Percentiles rank a stretch among this genome's conserved stretches.
phyloP scores from a whole-genome alignment of 2,329 filamentous ascomycete genomes.

The Aspergillus japonicus region DNA sequence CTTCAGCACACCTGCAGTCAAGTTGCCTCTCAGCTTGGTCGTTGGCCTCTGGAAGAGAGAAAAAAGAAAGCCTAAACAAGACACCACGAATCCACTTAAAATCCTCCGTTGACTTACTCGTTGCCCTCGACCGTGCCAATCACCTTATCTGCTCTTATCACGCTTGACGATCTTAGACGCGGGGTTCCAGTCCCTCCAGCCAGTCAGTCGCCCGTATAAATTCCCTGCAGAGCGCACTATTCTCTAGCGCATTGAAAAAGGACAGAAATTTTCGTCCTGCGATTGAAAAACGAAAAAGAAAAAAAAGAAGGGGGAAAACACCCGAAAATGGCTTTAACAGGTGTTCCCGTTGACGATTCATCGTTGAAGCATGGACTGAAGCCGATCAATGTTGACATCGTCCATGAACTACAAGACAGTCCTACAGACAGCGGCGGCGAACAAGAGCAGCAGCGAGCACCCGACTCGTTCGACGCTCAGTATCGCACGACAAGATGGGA shows the following conservation, averaged over 20 bases:
- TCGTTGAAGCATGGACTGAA: not conserved
- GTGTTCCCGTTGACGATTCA: not conserved
- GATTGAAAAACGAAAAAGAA: too few relatives aligned
- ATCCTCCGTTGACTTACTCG: not conserved
- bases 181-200: not conserved
- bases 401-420: not conserved
- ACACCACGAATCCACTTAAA: not conserved
- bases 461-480: constrained; percentile 55
- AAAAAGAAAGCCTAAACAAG: not conserved
- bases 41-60: not conserved
- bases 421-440: not conserved
- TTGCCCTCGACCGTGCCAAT: not conserved
- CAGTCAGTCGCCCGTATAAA: not conserved
- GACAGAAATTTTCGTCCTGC: not conserved
- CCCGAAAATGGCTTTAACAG: not conserved
- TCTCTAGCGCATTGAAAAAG: not conserved
- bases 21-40: not conserved
- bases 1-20: not conserved
- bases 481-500: constrained; percentile 55
- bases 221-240: not conserved
- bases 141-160: not conserved
- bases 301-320: not conserved
- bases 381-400: not conserved
- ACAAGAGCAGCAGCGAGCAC: constrained; percentile 43
- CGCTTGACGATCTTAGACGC: not conserved